Conservation (phyloP, 2,329 filamentous ascomycete species). For the Beauveria caledonica region DNA sequence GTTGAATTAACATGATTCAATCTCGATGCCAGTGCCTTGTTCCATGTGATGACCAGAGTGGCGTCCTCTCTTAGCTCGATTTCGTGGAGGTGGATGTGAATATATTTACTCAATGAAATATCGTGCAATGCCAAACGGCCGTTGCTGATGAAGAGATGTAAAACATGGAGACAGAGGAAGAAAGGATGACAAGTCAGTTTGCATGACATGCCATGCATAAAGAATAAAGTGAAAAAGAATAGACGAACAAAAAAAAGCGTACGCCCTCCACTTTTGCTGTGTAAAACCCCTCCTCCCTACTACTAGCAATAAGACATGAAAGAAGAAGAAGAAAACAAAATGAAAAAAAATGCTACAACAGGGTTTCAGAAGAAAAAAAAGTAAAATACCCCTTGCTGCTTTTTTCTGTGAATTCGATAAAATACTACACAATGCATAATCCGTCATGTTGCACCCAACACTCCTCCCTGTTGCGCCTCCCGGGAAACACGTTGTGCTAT, state of each 20-base stretch:
- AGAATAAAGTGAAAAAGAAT: background rate
- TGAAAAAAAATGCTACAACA: background rate
- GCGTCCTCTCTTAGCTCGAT: background rate
- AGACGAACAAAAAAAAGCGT: background rate
- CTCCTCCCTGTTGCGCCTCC: background rate
- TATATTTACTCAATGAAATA: background rate
- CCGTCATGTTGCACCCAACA: background rate
- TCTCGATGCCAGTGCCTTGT: background rate
- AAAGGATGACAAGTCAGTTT: background rate
- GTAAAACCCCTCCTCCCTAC: background rate
- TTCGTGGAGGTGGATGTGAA: background rate
- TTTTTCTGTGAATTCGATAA: background rate
- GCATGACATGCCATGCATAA: conserved; percentile 7
- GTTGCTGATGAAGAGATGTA: background rate
- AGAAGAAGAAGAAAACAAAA: background rate
- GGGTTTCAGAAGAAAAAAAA: background rate
- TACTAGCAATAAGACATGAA: background rate
- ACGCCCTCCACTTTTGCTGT: background rate
- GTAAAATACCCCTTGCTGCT: background rate
- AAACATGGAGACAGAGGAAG: background rate
- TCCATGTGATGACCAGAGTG: background rate
- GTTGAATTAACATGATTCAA: background rate
- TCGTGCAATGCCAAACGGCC: background rate
- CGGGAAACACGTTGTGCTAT: background rate
- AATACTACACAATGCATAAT: conserved; percentile 5